Conservation (phyloP, 805 yeast genomes). For the Zygoascus ofunaensis region DNA sequence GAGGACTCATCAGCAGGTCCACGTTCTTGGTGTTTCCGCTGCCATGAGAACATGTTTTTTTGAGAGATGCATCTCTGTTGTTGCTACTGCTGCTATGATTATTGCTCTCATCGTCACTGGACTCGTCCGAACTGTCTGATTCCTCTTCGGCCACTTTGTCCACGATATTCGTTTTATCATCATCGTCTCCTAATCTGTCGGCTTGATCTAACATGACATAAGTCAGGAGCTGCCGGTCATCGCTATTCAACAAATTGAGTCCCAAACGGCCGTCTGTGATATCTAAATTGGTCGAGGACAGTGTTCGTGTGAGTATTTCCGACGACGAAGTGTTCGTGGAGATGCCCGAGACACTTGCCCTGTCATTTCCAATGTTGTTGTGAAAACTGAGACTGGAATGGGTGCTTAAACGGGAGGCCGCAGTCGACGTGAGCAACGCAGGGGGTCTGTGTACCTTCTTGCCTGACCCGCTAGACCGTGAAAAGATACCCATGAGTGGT, state of each 20-base stretch:
- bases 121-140: conserved; percentile 1
- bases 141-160: conserved; percentile 3
- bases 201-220: conserved; percentile 1
- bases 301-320: neutral
- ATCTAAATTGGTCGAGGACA: neutral
- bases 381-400: too few relatives aligned
- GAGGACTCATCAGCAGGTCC: conserved; percentile 11
- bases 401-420: too few relatives aligned
- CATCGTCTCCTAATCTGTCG: conserved; percentile 2
- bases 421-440: too few relatives aligned
- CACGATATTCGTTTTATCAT: conserved; percentile 1
- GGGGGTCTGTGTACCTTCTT: too few relatives aligned
- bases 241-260: neutral
- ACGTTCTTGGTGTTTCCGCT: neutral
- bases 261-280: conserved; percentile 1
- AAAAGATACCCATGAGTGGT: too few relatives aligned
- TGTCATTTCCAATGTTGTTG: too few relatives aligned
- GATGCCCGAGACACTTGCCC: neutral
- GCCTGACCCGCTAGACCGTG: too few relatives aligned
- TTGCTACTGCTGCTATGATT: neutral
- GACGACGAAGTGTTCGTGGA: neutral
- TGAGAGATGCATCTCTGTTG: too few relatives aligned
- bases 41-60: too few relatives aligned
- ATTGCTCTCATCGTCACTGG: neutral
- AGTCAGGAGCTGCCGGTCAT: neutral